Evolutionary conservation across 139 green algal species (phyloP), one percentile per base, ranked within the genome.

Genomic region (Nannochloris sp.): DNA sequence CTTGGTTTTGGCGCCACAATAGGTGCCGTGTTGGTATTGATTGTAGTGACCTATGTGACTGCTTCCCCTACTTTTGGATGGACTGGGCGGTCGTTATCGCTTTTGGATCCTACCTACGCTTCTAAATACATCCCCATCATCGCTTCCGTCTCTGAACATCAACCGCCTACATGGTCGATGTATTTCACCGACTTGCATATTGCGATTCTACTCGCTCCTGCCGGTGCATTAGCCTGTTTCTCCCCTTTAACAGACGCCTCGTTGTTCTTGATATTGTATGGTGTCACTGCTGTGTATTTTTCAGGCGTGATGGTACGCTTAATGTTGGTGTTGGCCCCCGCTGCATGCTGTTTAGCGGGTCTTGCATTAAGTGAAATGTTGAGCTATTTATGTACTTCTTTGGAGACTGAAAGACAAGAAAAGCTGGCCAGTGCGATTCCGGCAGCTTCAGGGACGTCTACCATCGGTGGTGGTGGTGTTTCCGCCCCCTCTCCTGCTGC

Each of bases 111-210:
- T 60, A 97, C 90, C 12, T 97, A 97, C 62, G 92, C 92, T 2
- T 89, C 80, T 60, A 94, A 95, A 72, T 96, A 95, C 76, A 95
- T 97, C 58, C 92, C 92, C 71, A 97, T 97, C 85, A 97, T 97
- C 67, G 92, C 92, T 39, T 87, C 74, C 8, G 89, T 96, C 15
- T 89, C 77, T n/a, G 87, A 96, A 81, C 89, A 96, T 76, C 89
- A 96, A 79, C 91, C 92, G 6, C 86, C 92, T 15, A 74, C 74
- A 46, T 97, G 92, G 92, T 74, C 81, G 36, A 87, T 74, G 25
- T 97, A 96, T 78, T 91, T 97, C 72, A 95, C 85, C 27, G 84
- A 93, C 56, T 62, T 86, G 23, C 73, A 86, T 67, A 33, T 83
- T 13, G 65, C 61, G 13, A 46, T 67, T 25, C 45, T 89, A 68